Conservation (phyloP, 345 rosid genomes). For the Melastoma malabathricum region DNA sequence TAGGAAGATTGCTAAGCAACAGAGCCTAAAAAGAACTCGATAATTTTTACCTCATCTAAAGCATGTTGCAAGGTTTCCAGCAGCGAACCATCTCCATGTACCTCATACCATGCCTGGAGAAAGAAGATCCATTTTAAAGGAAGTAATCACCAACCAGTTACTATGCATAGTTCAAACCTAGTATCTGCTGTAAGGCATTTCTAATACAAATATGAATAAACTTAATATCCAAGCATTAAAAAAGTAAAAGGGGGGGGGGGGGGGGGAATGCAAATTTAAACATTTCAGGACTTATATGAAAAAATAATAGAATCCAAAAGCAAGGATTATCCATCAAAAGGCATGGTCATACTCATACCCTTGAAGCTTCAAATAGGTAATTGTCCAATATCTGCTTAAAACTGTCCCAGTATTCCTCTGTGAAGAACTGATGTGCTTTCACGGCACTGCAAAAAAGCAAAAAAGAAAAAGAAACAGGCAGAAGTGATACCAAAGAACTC, state of each 20-base stretch:
- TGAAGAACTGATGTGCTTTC: slow-evolving; percentile 86
- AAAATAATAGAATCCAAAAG: not conserved
- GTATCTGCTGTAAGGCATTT: too few species aligned
- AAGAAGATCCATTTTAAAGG: not conserved
- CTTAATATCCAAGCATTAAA: too few species aligned
- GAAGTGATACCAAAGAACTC: not conserved
- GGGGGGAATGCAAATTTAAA: not conserved
- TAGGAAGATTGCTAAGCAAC: slow-evolving; percentile 5
- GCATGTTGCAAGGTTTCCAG: slow-evolving; percentile 68
- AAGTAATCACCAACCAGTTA: not conserved
- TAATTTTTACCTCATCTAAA: slow-evolving; percentile 69
- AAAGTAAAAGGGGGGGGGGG: too few species aligned
- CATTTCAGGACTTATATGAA: not conserved
- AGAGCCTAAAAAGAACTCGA: slow-evolving; percentile 5
- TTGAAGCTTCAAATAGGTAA: slow-evolving; percentile 84
- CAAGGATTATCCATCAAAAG: not conserved
- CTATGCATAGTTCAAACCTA: too few species aligned
- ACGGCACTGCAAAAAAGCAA: slow-evolving; percentile 40
- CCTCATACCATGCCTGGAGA: slow-evolving; percentile 66
- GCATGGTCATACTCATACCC: slow-evolving; percentile 29
- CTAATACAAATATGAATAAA: too few species aligned
- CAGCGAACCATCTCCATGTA: slow-evolving; percentile 53
- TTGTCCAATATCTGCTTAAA: slow-evolving; percentile 73
- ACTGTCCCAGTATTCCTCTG: slow-evolving; percentile 73
- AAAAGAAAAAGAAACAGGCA: slow-evolving; percentile 3